Evolutionary conservation across 345 rosid genomes (phyloP), one percentile per base, ranked within the genome.

Genomic region (Clausena lansium): DNA sequence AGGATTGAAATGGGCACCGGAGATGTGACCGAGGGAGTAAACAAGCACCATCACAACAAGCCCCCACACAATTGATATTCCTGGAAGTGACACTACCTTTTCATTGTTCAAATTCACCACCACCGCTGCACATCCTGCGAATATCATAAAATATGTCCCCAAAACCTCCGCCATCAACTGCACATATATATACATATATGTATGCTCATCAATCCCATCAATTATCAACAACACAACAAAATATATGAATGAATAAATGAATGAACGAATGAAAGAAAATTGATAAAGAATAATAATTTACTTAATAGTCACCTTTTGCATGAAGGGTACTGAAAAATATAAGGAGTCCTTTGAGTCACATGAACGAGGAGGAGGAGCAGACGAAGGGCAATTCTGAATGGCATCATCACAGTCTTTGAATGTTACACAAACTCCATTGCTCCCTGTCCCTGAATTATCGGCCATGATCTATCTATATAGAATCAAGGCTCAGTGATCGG

Each of bases 1-100:
- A 7, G 98, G 99, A 74, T 95, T 95, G 63, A 95, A 92, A 89
- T 95, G 98, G 73, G 97, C 99, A 50, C 99, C 99, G 24, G 99
- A 93, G 88, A 95, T 92, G 76, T 95, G 99, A 25, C 99, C 98
- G 2, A 93, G 85, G 30, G 99, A 83, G 87, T 93, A 95, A 75
- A 89, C 89, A 33, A 93, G 77, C 7, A 91, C 98, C 97, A 90
- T 91, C 64, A 93, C 98, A 2, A 93, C 89, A n/a, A 93, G 83
- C 65, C 99, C 99, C 97, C 98, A 95, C 19, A 91, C 94, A 6
- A 84, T 80, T 24, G 99, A 78, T 19, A 95, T 92, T 39, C 99
- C 98, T 0, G 97, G 93, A 19, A 30, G 90, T 1, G 98, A 85
- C 78, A 95, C 93, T 9, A 86, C 87, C 71, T 91, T 86, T 7